Base-by-base conservation (phyloP, 2,329 filamentous ascomycete genomes). In the Graphilbum sp. region DNA sequence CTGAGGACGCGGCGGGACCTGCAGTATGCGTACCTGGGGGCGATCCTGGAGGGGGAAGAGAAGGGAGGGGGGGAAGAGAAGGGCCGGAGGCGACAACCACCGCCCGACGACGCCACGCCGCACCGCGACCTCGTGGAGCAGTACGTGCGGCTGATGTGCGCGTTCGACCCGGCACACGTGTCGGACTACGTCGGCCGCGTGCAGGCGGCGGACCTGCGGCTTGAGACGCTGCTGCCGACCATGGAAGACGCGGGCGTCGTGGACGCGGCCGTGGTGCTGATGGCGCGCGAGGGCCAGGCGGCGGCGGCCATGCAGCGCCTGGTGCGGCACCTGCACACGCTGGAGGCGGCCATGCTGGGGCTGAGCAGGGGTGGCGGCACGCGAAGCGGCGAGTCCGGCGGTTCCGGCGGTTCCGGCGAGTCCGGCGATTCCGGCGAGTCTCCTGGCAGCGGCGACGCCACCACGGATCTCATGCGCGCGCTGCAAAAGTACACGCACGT, bases 101-200 rank as follows among this genome's bases (percentile, higher is more conserved):
- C 61, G 1, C 45, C n/a, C n/a, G n/a, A n/a, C n/a, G 27, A 15
- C 11, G 6, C 5, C 5, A 5, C 11, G 8, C 27, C 5, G 13
- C 7, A 29, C 13, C 65, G 71, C 32, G 67, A 69, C 25, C 75
- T 95, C 47, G 63, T 80, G 6, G 90, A 96, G 55, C 69, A 70
- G 39, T 96, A 96, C 55, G 77, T 96, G 5, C 80, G 81, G 48
- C 70, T 98, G 19, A 87, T 96, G 77, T 98, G 92, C 58, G 72
- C 64, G 40, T 94, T 85, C 54, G 74, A 94, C 42, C 73, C 85
- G 3, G 60, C 69, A 0, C 84, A 87, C 49, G 88, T 98, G 2
- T 82, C 83, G 3, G 78, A 86, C 39, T 98, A 90, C 54, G 72
- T 96, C 21, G 76, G 79, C 29, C 54, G 72, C 2, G 66, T 93